Base-by-base conservation (phyloP, 2,329 filamentous ascomycete species). In the Penicillium sp. region DNA sequence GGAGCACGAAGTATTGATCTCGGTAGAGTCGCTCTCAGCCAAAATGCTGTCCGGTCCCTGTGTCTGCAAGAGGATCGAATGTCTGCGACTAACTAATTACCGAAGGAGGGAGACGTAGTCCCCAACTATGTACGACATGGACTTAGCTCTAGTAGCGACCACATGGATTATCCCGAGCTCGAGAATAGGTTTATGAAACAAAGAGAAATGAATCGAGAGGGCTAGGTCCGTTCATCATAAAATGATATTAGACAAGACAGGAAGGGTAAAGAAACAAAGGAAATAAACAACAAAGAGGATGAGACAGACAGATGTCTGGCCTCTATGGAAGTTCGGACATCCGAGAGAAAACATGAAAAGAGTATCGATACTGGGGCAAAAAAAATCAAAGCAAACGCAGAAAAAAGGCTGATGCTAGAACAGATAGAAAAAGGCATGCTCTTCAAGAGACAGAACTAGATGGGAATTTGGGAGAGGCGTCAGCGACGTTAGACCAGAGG, bases 381-480 rank as follows among this genome's bases (percentile, higher is more conserved):
- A 49, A 52, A 49, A 52, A 21, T 35, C 45, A 54, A 56, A 53
- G 40, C 24, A 52, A 38, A 57, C 53, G 53, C 38, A 53, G 44
- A 29, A 53, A 53, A 55, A 58, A 54, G 53, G 61, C 58, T 60
- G 59, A 62, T 62, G 60, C 57, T 59, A 52, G 40, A 57, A 60
- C 43, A 51, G 31, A 56, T 45, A 53, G 57, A 56, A 55, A 55
- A 60, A 50, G 55, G 52, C 52, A 53, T 51, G 53, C 56, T 60
- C 53, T 59, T 57, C 52, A 57, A 57, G 57, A 62, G 50, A 56
- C 54, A 60, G 43, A 54, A 54, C 37, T 49, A 54, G 56, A 61
- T 53, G 56, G 48, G 55, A 56, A 61, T 53, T 53, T 48, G 41
- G 45, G 47, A 53, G 48, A 46, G 53, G 49, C 57, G 52, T 64